Conservation (phyloP, 2,329 filamentous ascomycete species). For the Penicillium sp. region DNA sequence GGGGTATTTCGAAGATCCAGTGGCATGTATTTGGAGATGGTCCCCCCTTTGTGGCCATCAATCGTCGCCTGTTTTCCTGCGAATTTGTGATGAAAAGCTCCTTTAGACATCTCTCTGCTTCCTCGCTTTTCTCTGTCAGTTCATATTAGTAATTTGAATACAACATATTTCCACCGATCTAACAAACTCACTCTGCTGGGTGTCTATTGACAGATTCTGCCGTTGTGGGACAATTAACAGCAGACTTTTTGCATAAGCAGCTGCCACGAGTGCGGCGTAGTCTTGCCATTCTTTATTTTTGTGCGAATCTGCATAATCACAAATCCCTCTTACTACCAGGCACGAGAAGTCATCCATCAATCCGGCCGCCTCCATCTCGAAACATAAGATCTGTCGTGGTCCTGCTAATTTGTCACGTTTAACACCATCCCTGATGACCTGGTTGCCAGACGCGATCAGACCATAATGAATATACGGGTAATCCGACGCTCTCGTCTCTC, state of each 20-base stretch:
- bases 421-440: too few species aligned
- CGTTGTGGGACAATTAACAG: too few species aligned
- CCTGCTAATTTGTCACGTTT: neutral
- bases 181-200: too few species aligned
- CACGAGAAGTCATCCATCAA: too few species aligned
- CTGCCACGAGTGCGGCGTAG: constrained; percentile 16
- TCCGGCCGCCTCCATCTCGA: too few species aligned
- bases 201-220: too few species aligned
- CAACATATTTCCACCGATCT: too few species aligned
- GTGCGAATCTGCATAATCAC: constrained; percentile 21
- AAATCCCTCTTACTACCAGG: constrained; percentile 1
- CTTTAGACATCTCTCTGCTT: neutral
- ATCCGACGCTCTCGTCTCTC: too few species aligned
- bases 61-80: neutral
- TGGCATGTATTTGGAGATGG: neutral
- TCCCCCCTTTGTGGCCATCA: neutral
- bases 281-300: constrained; percentile 15
- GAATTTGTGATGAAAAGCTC: neutral
- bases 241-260: too few species aligned
- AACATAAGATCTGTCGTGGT: too few species aligned
- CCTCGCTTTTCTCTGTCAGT: neutral
- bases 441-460: too few species aligned
- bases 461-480: too few species aligned
- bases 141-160: neutral
- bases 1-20: constrained; percentile 16